phyloP scores from a whole-genome alignment of 1,284 basidiomycete species.

The Jaminaea rosea region DNA sequence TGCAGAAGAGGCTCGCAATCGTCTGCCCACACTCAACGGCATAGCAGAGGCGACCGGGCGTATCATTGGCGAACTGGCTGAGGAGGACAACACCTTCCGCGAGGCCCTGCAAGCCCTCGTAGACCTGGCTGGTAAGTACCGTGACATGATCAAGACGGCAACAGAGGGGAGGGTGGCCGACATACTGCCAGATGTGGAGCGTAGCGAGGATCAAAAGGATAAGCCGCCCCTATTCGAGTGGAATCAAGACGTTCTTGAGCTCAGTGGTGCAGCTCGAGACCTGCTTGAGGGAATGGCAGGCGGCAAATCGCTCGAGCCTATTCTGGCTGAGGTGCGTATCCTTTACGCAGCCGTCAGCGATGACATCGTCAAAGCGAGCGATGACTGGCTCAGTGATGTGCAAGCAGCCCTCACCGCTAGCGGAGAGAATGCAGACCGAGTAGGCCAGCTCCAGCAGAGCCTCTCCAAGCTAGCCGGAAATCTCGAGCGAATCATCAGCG shows the following conservation, averaged over 20 bases:
- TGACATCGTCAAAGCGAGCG: not conserved
- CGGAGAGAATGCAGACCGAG: no score
- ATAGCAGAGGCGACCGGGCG: not conserved
- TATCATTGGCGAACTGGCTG: not conserved
- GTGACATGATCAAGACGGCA: not conserved
- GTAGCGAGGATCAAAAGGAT: not conserved
- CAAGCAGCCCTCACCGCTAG: not conserved
- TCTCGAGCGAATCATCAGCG: not conserved
- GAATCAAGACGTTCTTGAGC: not conserved
- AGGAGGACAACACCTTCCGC: slow-evolving; percentile 2
- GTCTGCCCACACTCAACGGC: not conserved
- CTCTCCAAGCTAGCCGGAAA: not conserved
- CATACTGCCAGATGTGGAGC: not conserved
- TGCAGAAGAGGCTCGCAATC: not conserved
- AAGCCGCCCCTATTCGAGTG: not conserved
- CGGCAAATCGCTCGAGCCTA: slow-evolving; percentile 3
- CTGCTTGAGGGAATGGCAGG: slow-evolving; percentile 8
- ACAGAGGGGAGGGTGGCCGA: not conserved
- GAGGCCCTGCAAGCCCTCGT: not conserved
- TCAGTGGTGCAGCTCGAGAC: slow-evolving; percentile 2
- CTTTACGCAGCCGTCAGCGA: slow-evolving; percentile 2
- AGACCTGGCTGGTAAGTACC: not conserved
- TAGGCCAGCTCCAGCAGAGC: no score
- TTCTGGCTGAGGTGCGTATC: not conserved
- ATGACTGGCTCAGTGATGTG: not conserved